Evolutionary conservation across 179 eudicot species (phyloP).

Genomic region (Silene coronaria): DNA sequence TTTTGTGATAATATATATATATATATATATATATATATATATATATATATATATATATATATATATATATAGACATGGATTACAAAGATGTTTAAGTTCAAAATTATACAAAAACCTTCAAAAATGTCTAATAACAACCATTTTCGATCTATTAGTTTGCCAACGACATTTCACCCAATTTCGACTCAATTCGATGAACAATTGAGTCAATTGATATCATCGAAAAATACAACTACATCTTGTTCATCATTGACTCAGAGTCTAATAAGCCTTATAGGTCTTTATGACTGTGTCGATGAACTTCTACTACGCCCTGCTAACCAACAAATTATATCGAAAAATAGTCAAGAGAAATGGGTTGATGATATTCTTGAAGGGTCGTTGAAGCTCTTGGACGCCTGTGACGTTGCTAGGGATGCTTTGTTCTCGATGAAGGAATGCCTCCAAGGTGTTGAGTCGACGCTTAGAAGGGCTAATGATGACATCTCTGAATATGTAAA

Average conservation of each 20-base stretch:
- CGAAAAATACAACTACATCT: conserved; percentile 28
- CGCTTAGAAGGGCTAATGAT: conserved; percentile 27
- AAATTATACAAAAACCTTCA: conserved; percentile 1
- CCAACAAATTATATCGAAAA: conserved; percentile 17
- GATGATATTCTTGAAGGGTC: conserved; percentile 32
- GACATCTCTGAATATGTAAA: conserved; percentile 22
- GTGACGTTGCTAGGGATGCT: conserved; percentile 22
- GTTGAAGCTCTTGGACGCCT: conserved; percentile 31
- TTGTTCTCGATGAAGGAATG: conserved; percentile 21
- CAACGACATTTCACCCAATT: conserved; percentile 21
- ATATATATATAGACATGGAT: conserved; percentile 4
- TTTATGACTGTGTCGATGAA: conserved; percentile 29
- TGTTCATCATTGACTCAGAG: conserved; percentile 21
- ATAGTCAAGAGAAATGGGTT: conserved; percentile 13
- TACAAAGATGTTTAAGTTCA: neutral
- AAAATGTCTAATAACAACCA: conserved; percentile 10
- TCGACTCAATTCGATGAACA: conserved; percentile 20
- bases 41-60: no score
- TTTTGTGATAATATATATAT: no score
- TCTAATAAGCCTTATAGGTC: conserved; percentile 20
- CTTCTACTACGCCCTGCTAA: conserved; percentile 26
- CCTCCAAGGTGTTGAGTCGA: conserved; percentile 26
- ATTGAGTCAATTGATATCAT: conserved; percentile 27
- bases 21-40: no score
- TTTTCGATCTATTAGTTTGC: conserved; percentile 30